Evolutionary conservation across 2,329 filamentous ascomycete species (phyloP).

Genomic region (Calonectria naviculata): DNA sequence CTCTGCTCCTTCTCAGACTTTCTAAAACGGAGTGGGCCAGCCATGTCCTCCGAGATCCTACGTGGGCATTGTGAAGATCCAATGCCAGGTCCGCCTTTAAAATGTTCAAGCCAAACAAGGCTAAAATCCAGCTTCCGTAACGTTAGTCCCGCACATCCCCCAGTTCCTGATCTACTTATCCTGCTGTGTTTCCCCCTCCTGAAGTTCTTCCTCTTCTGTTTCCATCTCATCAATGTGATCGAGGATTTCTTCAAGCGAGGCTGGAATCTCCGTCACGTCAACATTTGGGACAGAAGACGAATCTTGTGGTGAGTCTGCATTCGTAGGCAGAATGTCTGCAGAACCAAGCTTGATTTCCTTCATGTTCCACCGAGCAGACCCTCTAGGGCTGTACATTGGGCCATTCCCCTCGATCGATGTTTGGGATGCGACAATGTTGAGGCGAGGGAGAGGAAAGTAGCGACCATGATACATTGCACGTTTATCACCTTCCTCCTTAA

Average conservation of each 20-base stretch:
- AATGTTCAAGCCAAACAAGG: constrained; percentile 7
- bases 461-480: constrained; percentile 38
- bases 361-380: constrained; percentile 40
- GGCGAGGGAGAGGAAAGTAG: constrained; percentile 47
- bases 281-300: constrained; percentile 14
- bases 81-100: constrained; percentile 9
- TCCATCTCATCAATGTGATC: constrained; percentile 11
- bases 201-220: neutral
- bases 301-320: constrained; percentile 4
- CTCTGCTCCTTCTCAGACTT: neutral
- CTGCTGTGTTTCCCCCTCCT: neutral
- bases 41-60: neutral
- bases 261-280: constrained; percentile 17
- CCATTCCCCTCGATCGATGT: constrained; percentile 15
- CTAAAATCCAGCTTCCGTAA: no score
- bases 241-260: constrained; percentile 16
- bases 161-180: neutral
- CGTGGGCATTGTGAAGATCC: constrained; percentile 10
- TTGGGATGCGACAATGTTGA: constrained; percentile 31
- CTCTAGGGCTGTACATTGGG: constrained; percentile 33
- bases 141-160: neutral
- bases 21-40: neutral
- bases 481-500: constrained; percentile 50
- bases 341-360: constrained; percentile 36
- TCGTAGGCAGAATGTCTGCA: constrained; percentile 35